These are phyloP conservation scores for Backusella morwellensis DNA, from an alignment of 192 early-diverging fungal species.

Conservation along the genomic window DNA sequence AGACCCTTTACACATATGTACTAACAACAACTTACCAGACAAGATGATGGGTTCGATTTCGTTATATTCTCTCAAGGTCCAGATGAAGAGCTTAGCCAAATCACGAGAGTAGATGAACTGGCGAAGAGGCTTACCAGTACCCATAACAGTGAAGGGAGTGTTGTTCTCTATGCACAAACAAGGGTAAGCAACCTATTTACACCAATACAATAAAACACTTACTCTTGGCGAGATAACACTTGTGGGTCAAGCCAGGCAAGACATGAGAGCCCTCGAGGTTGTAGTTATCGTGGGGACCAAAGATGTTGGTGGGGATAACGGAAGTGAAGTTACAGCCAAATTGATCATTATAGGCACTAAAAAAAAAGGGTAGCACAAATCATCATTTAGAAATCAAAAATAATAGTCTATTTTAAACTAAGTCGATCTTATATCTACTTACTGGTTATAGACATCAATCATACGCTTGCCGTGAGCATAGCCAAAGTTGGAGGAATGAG, in stretches of 20 bases:
- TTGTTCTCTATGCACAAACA: conserved; percentile 47
- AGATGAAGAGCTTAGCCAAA: conserved; percentile 77
- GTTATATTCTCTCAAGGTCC: conserved; percentile 77
- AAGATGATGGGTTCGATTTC: conserved; percentile 80
- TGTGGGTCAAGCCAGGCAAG: conserved; percentile 77
- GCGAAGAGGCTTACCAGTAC: conserved; percentile 74
- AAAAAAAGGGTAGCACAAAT: conserved; percentile 4
- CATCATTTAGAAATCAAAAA: conserved; percentile 1
- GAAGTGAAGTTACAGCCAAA: conserved; percentile 79
- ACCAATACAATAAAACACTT: conserved; percentile 18
- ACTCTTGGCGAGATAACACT: conserved; percentile 81
- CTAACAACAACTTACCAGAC: conserved; percentile 51
- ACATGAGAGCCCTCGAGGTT: conserved; percentile 78
- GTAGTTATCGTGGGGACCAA: conserved; percentile 81
- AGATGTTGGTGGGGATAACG: conserved; percentile 81
- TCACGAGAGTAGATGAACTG: conserved; percentile 85
- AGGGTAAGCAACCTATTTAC: not conserved
- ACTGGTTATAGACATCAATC: conserved; percentile 82
- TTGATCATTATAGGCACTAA: conserved; percentile 74
- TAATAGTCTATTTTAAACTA: not conserved
- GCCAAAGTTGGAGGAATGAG: conserved; percentile 79
- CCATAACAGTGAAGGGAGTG: conserved; percentile 73
- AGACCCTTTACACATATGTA: not conserved
- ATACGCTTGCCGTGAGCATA: conserved; percentile 84
- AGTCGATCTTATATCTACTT: conserved; percentile 19